Evolutionary conservation across 306 rosid species (phyloP).

Genomic region (Begonia masoniana): DNA sequence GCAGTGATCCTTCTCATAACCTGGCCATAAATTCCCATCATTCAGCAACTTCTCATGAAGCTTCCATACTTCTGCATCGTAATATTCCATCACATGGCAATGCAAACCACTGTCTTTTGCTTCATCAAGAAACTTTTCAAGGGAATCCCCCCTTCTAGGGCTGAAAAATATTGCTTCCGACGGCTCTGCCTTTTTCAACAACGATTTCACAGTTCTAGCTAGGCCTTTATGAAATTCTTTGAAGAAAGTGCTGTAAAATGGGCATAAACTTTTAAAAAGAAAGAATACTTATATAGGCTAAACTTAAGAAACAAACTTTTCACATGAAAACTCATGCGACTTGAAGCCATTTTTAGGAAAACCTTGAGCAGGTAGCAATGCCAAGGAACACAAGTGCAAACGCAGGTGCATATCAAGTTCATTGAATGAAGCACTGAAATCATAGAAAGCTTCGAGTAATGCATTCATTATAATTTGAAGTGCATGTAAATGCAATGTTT

Average conservation of each 20-base stretch:
- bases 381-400: too few relatives aligned
- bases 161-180: slow-evolving; percentile 58
- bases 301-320: too few relatives aligned
- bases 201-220: slow-evolving; percentile 37
- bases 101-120: slow-evolving; percentile 41
- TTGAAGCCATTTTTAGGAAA: too few relatives aligned
- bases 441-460: too few relatives aligned
- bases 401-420: too few relatives aligned
- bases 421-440: too few relatives aligned
- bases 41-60: slow-evolving; percentile 40
- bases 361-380: too few relatives aligned
- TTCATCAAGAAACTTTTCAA: slow-evolving; percentile 50
- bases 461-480: too few relatives aligned
- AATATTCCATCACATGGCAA: slow-evolving; percentile 46
- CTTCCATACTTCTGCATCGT: slow-evolving; percentile 55
- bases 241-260: slow-evolving; percentile 65
- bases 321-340: too few relatives aligned
- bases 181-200: slow-evolving; percentile 36
- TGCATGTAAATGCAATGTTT: too few relatives aligned
- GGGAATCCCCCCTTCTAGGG: slow-evolving; percentile 71
- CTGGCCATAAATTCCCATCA: slow-evolving; percentile 50
- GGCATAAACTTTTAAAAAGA: neutral
- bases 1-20: slow-evolving; percentile 64
- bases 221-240: slow-evolving; percentile 68
- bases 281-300: too few relatives aligned